phyloP scores from a whole-genome alignment of 2,329 filamentous ascomycete genomes.

The Alternaria atra region DNA sequence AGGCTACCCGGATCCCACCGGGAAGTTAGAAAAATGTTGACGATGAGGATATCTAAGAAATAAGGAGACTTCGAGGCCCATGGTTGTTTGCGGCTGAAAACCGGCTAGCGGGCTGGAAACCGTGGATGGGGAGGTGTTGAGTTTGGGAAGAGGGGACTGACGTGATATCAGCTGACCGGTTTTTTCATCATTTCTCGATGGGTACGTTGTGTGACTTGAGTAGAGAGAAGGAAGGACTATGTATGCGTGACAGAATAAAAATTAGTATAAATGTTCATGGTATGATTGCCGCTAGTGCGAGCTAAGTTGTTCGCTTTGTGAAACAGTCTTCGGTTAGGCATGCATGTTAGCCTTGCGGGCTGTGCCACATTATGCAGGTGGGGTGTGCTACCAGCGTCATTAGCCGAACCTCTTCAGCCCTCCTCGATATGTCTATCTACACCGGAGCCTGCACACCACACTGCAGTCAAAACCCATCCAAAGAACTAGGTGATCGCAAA shows the following conservation, averaged over 20 bases:
- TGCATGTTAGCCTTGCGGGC: background rate
- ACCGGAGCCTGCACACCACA: background rate
- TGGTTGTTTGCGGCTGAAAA: background rate
- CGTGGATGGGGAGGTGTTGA: background rate
- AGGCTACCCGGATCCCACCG: no score
- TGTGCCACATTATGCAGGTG: background rate
- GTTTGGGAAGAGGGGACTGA: background rate
- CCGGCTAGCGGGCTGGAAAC: background rate
- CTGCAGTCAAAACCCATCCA: background rate
- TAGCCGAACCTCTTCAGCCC: background rate
- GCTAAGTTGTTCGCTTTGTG: no score
- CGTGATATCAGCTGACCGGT: constrained; percentile 1
- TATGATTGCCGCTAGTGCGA: no score
- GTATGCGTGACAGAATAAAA: no score
- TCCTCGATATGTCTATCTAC: no score
- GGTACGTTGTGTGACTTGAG: background rate
- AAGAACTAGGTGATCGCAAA: no score
- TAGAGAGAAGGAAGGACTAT: no score
- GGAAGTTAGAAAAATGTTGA: background rate
- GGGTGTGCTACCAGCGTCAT: background rate
- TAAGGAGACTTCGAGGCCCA: no score
- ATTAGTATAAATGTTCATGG: no score
- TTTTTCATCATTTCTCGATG: background rate
- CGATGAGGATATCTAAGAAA: background rate
- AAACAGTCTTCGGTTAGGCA: no score